phyloP scores from a whole-genome alignment of 139 green algal genomes.

The Tetratostichococcus sp. region DNA sequence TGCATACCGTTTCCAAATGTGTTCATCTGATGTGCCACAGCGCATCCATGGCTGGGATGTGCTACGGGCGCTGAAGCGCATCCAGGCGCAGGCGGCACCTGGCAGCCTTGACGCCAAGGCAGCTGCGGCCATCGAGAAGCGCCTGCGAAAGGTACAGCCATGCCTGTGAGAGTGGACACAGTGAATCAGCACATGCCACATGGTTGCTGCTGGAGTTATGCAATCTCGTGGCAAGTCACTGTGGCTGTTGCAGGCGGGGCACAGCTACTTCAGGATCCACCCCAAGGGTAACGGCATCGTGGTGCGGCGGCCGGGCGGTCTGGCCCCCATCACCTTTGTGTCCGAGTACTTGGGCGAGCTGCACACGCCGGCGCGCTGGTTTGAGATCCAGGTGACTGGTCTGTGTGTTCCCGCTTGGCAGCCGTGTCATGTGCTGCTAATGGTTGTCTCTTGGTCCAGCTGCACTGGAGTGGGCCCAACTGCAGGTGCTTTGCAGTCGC shows the following conservation, averaged over 20 bases:
- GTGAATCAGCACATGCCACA: too few species aligned
- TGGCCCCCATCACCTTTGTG: slow-evolving; percentile 78
- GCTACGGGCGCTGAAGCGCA: slow-evolving; percentile 14
- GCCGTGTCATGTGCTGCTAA: neutral
- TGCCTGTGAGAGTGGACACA: too few species aligned
- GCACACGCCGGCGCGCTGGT: slow-evolving; percentile 89
- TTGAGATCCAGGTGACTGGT: slow-evolving; percentile 76
- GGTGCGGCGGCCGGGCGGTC: slow-evolving; percentile 52
- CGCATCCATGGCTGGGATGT: slow-evolving; percentile 62
- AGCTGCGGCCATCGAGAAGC: slow-evolving; percentile 37
- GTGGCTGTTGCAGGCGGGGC: slow-evolving; percentile 41
- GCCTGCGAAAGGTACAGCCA: slow-evolving; percentile 27
- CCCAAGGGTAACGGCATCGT: slow-evolving; percentile 83
- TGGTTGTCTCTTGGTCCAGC: neutral
- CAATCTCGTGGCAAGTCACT: too few species aligned
- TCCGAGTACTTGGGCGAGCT: slow-evolving; percentile 93
- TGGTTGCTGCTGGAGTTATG: too few species aligned
- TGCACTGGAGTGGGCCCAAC: too few species aligned
- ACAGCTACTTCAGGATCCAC: slow-evolving; percentile 82
- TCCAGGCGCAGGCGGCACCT: slow-evolving; percentile 16
- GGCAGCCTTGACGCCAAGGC: slow-evolving; percentile 20
- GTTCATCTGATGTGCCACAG: too few species aligned
- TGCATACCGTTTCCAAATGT: neutral
- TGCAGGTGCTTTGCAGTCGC: too few species aligned
- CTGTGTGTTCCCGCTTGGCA: too few species aligned